Evolutionary conservation across 371 early-diverging fungal species (phyloP), one percentile per base, ranked within the genome.

Genomic region (Actinomortierella wolfii): DNA sequence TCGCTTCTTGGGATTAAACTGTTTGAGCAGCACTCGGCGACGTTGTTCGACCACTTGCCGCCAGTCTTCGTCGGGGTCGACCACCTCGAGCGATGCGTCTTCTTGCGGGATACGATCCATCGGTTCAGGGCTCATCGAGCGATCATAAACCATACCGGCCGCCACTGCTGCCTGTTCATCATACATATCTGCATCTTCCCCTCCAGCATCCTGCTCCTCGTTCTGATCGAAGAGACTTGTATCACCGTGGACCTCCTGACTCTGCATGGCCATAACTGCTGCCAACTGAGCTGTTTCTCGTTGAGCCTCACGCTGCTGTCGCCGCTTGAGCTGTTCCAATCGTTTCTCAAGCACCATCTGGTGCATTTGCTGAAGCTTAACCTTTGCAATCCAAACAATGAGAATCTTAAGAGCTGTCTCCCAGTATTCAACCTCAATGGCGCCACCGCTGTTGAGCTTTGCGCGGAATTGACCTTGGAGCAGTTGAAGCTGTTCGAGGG

Each of bases 371-470:
- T 81, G 79, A 21, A 93, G 75, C 55, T 82, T 84, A 7, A 77
- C 83, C 64, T 91, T 92, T 13, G 96, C 91, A 73, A 90, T 93
- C 81, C 89, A 92, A 0, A 96, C 92, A 4, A 85, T 82, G 50
- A 95, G 62, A 39, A 88, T 86, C 47, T 87, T 86, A 43, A 95
- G 70, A 14, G 92, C 74, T 0, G 89, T 87, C 55, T 96, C 97
- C 97, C 97, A 97, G 70, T 94, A 97, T 46, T 96, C 97, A 1
- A 93, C 91, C 73, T 97, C 97, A 17, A 96, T 86, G 2, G 92
- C 92, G 28, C 81, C 86, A 39, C 82, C 83, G 1, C 84, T 82
- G 0, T 64, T 61, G n/a, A 97, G 76, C 75, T 93, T 92, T 2
- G 61, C 63, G 53, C 86, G 79, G 40, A 96, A 89, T 52, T 94